Evolutionary conservation across 2,329 filamentous ascomycete genomes (phyloP).

Genomic region (Fusarium sulawesiense): DNA sequence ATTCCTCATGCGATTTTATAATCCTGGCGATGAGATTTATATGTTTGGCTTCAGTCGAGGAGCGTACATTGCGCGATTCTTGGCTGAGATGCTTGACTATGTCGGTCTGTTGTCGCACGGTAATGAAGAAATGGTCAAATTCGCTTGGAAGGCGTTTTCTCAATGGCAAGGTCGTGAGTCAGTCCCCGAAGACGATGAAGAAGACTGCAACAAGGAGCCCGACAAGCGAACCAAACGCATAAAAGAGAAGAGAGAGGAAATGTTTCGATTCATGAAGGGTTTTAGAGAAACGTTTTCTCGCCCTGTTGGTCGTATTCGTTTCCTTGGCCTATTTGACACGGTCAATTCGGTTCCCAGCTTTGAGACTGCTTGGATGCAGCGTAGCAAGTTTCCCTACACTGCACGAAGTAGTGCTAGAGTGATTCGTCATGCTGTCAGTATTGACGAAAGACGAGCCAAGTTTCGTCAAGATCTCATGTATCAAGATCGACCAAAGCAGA

Average conservation of each 20-base stretch:
- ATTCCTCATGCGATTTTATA: conserved; percentile 80
- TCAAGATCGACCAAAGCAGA: conserved; percentile 51
- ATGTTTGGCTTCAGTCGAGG: conserved; percentile 81
- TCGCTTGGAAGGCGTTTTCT: conserved; percentile 85
- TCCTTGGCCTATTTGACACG: conserved; percentile 84
- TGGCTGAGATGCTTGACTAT: conserved; percentile 87
- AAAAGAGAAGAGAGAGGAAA: conserved; percentile 59
- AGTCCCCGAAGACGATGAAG: conserved; percentile 54
- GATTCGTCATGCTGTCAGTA: conserved; percentile 76
- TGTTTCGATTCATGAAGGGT: conserved; percentile 80
- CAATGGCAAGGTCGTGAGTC: conserved; percentile 74
- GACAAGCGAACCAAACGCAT: conserved; percentile 55
- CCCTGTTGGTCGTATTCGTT: conserved; percentile 77
- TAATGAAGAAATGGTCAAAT: conserved; percentile 86
- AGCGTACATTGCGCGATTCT: conserved; percentile 77
- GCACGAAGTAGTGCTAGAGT: conserved; percentile 68
- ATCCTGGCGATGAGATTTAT: conserved; percentile 72
- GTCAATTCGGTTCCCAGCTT: conserved; percentile 85
- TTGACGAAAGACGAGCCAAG: conserved; percentile 77
- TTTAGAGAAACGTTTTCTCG: conserved; percentile 86
- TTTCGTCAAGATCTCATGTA: conserved; percentile 78
- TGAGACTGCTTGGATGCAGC: conserved; percentile 80
- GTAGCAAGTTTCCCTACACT: conserved; percentile 79
- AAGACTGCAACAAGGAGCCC: neutral
- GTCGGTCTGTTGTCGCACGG: conserved; percentile 82